These are phyloP conservation scores for Crithidia thermophila DNA, from an alignment of 208 protist genomes.

Conservation along the genomic window DNA sequence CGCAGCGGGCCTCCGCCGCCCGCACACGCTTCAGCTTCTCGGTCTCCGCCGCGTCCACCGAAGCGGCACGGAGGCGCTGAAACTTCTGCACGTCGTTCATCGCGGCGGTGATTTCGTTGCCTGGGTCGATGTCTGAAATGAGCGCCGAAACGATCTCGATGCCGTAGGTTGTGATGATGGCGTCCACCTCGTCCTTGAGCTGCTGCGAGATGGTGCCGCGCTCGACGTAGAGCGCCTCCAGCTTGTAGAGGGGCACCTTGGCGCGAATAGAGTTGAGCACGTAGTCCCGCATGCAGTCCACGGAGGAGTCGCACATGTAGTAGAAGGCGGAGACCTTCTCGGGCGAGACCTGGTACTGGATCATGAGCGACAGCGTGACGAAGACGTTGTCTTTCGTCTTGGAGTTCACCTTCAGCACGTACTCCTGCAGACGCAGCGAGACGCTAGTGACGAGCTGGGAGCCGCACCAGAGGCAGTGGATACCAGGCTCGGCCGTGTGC, in stretches of 20 bases:
- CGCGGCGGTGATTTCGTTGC: conserved; percentile 48
- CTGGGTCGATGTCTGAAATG: conserved; percentile 81
- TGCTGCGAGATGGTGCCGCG: conserved; percentile 77
- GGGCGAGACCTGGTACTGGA: conserved; percentile 61
- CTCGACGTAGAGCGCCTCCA: conserved; percentile 80
- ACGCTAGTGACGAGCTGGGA: conserved; percentile 32
- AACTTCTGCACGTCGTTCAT: conserved; percentile 82
- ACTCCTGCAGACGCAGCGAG: conserved; percentile 54
- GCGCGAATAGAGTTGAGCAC: conserved; percentile 73
- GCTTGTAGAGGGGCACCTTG: conserved; percentile 75
- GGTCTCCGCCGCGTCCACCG: conserved; percentile 77
- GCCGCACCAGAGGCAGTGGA: conserved; percentile 60
- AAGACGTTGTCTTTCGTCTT: conserved; percentile 93
- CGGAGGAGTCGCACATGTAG: conserved; percentile 52
- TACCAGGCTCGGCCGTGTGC: conserved; percentile 51
- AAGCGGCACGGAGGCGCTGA: conserved; percentile 74
- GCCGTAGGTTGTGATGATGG: conserved; percentile 62
- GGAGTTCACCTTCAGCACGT: conserved; percentile 45
- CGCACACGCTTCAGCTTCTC: conserved; percentile 71
- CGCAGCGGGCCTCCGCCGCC: conserved; percentile 72
- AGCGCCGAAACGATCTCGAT: conserved; percentile 73
- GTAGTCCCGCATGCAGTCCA: conserved; percentile 56
- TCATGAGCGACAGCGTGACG: conserved; percentile 51
- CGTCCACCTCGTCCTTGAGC: conserved; percentile 70
- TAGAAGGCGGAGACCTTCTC: conserved; percentile 41